Evolutionary conservation across 495 filamentous ascomycete species (phyloP).

Genomic region (Poronia punctata): DNA sequence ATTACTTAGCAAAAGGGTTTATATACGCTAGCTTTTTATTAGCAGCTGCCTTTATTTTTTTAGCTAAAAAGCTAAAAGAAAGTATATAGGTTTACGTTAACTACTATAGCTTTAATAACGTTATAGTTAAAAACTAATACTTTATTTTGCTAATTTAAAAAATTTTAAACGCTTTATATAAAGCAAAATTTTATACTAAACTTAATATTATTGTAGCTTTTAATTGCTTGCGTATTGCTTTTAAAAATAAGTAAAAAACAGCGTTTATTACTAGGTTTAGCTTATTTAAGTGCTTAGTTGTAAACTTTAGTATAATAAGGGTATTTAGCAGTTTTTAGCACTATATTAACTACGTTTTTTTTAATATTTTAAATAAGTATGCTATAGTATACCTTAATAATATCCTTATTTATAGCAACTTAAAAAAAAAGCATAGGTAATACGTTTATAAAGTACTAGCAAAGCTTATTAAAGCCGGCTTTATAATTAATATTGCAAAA

Average conservation of each 20-base stretch:
- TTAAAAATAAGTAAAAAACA: neutral
- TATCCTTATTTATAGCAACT: neutral
- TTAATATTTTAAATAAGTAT: neutral
- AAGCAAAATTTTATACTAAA: neutral
- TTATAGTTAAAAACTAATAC: neutral
- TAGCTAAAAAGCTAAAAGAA: neutral
- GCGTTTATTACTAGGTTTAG: neutral
- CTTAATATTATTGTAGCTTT: neutral
- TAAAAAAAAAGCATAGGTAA: neutral
- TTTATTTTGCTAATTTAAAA: neutral
- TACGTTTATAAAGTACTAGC: neutral
- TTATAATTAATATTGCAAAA: neutral
- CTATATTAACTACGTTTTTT: neutral
- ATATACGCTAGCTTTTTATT: neutral
- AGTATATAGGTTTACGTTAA: neutral
- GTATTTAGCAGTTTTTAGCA: neutral
- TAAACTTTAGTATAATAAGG: neutral
- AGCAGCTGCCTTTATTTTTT: neutral
- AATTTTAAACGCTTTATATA: neutral
- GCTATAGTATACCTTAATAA: neutral
- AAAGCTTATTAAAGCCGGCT: neutral
- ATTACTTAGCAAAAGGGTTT: neutral
- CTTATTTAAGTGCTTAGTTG: neutral
- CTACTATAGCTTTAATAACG: no score
- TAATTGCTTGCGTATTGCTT: neutral